Base-by-base conservation (phyloP, 2,329 filamentous ascomycete genomes). In the Lasiodiplodia citricola region DNA sequence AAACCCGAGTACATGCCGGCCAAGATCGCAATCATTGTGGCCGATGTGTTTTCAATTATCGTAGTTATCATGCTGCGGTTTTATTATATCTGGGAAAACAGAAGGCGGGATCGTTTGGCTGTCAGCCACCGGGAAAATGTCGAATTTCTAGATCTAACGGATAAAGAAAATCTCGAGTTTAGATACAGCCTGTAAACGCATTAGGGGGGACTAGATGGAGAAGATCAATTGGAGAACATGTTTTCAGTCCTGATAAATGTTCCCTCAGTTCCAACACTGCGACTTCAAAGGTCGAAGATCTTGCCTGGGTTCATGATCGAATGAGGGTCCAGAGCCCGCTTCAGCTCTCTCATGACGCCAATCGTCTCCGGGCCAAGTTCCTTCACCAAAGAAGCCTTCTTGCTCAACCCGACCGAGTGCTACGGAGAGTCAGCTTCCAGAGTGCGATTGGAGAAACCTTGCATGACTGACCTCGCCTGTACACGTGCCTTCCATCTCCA, bases 261-360 rank as follows among this genome's bases (percentile, higher is more conserved):
- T 25, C 25, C 25, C 25, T 25, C 25, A 25, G 25, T 25, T 25
- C 25, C 25, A 25, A 25, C 28, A 8, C 28, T 31, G 8, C 28
- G 28, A 3, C n/a, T 11, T 58, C 38, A 64, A n/a, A 63, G 16
- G 68, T 96, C 92, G 80, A 97, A 94, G 71, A 97, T 95, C 83
- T 97, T 97, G 0, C 93, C 93, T 0, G 94, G 94, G 73, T 97
- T 97, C 87, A 97, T 88, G 67, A 97, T 88, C 92, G 93, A 96
- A 63, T 89, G 80, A 0, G 94, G 94, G 82, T 97, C 94, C 57
- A 97, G 82, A 7, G 93, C 88, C 18, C 83, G 80, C 81, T 97
- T 97, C 78, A 97, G 89, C 70, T 87, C 89, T 75, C 88, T 90
- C 94, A 97, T 97, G 28, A 96, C 90, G 21, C 87, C 90, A 69